phyloP scores from a whole-genome alignment of 2,329 filamentous ascomycete genomes.

The Macrophomina tecta region DNA sequence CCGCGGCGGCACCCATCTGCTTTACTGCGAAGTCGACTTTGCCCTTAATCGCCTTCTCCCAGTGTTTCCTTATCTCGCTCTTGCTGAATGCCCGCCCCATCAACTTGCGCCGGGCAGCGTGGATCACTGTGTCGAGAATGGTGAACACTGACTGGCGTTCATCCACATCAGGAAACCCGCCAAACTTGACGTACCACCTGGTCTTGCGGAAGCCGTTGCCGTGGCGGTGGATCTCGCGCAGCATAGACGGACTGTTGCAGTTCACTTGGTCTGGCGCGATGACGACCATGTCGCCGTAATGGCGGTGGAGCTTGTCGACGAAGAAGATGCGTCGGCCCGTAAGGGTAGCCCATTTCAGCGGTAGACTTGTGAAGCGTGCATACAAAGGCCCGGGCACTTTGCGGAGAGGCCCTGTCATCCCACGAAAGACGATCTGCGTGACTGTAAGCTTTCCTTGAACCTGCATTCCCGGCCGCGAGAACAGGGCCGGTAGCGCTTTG shows the following conservation, averaged over 20 bases:
- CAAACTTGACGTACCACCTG: neutral
- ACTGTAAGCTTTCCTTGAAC: too few relatives aligned
- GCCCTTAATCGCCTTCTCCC: conserved; percentile 29
- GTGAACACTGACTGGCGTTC: neutral
- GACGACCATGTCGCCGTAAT: conserved; percentile 52
- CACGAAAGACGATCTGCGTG: neutral
- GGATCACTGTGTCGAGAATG: neutral
- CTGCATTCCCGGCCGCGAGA: too few relatives aligned
- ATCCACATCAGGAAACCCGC: neutral
- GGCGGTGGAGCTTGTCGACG: conserved; percentile 42
- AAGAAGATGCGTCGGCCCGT: conserved; percentile 15
- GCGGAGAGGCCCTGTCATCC: neutral
- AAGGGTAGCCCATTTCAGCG: neutral
- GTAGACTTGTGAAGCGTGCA: neutral
- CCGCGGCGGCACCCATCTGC: conserved; percentile 38
- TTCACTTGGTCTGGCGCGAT: conserved; percentile 50
- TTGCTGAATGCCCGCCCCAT: neutral
- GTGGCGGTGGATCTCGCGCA: neutral
- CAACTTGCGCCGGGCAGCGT: neutral
- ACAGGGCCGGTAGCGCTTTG: too few relatives aligned
- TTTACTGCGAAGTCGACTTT: conserved; percentile 41
- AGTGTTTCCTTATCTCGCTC: neutral
- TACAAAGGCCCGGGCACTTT: neutral
- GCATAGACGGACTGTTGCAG: conserved; percentile 44
- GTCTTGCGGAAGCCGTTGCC: neutral